phyloP scores from a whole-genome alignment of 2,329 filamentous ascomycete genomes.

The Apiospora saccharicola region DNA sequence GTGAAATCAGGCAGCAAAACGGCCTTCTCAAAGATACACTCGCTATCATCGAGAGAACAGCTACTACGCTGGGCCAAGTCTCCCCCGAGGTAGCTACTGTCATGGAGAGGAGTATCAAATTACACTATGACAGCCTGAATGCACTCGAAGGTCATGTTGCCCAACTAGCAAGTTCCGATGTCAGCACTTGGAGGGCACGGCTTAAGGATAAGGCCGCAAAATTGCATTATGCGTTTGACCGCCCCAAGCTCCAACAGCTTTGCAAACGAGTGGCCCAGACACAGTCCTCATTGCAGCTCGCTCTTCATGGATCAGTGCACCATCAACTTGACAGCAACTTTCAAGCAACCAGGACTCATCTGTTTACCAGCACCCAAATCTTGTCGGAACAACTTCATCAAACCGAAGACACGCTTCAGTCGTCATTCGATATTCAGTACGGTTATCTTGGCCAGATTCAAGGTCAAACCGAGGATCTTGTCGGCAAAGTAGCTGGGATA shows the following conservation, averaged over 20 bases:
- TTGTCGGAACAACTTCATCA: neutral
- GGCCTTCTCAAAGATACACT: neutral
- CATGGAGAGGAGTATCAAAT: neutral
- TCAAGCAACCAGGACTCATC: neutral
- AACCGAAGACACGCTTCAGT: neutral
- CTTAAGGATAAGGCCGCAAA: conserved; percentile 24
- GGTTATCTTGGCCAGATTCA: neutral
- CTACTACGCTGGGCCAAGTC: neutral
- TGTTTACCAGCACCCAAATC: neutral
- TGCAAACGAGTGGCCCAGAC: conserved; percentile 21
- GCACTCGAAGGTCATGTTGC: conserved; percentile 18
- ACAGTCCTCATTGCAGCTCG: conserved; percentile 27
- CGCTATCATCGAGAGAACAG: neutral
- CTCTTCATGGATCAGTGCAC: conserved; percentile 21
- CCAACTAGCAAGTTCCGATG: conserved; percentile 20
- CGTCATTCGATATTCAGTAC: neutral
- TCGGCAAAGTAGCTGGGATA: neutral
- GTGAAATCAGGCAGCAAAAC: conserved; percentile 6
- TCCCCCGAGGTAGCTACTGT: neutral
- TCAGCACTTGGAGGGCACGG: neutral
- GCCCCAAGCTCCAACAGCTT: conserved; percentile 24
- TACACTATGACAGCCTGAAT: conserved; percentile 24
- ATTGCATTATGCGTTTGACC: conserved; percentile 29
- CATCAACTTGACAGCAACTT: neutral
- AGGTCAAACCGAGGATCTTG: neutral